Evolutionary conservation across 345 rosid species (phyloP).

Genomic region (Odontarrhena argentea): DNA sequence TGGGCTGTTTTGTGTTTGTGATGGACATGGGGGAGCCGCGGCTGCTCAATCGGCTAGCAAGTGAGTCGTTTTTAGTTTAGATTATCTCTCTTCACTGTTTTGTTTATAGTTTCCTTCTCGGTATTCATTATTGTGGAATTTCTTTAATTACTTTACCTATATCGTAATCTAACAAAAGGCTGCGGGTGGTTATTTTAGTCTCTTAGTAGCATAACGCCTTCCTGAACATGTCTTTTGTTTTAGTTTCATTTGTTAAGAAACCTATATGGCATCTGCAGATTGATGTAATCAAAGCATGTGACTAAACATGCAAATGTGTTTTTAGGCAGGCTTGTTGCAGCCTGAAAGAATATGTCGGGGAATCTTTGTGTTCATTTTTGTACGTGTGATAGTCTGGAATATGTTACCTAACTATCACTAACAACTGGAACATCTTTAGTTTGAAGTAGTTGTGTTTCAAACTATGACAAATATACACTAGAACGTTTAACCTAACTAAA

Average conservation of each 20-base stretch:
- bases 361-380: slow-evolving; percentile 28
- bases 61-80: slow-evolving; percentile 51
- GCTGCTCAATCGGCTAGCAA: slow-evolving; percentile 93
- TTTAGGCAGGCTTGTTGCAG: slow-evolving; percentile 18
- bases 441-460: slow-evolving; percentile 27
- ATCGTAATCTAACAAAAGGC: slow-evolving; percentile 15
- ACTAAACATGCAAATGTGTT: slow-evolving; percentile 17
- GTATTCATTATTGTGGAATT: background rate
- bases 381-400: slow-evolving; percentile 14
- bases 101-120: background rate
- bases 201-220: background rate
- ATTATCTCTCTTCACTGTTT: background rate
- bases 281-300: slow-evolving; percentile 20
- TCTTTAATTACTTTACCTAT: slow-evolving; percentile 11
- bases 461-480: slow-evolving; percentile 2
- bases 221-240: slow-evolving; percentile 10
- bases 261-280: background rate
- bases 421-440: slow-evolving; percentile 27
- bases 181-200: slow-evolving; percentile 14
- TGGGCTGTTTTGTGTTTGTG: slow-evolving; percentile 94
- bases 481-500: slow-evolving; percentile 12
- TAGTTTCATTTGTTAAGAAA: slow-evolving; percentile 12
- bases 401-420: slow-evolving; percentile 17
- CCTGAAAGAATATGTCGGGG: slow-evolving; percentile 1
- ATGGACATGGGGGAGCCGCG: slow-evolving; percentile 92